phyloP scores from a whole-genome alignment of 2,329 filamentous ascomycete species.

The Colletotrichum tofieldiae region DNA sequence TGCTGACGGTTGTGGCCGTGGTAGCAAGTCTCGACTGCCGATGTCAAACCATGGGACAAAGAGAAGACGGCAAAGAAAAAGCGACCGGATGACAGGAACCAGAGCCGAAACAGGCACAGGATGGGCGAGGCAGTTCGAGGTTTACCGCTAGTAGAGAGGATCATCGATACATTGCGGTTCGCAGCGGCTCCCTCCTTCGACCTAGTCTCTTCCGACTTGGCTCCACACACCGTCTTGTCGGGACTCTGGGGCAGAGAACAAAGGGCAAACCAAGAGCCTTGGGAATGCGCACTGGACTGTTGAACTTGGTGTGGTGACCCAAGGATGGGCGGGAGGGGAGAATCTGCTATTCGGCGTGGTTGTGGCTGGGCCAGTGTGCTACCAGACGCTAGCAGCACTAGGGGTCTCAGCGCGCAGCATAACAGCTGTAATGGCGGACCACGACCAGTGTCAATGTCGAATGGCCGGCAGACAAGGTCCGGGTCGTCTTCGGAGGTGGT shows the following conservation, averaged over 20 bases:
- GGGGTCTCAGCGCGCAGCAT: conserved; percentile 24
- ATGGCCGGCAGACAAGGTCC: not conserved
- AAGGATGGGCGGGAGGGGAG: conserved; percentile 1
- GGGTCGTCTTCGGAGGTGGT: not conserved
- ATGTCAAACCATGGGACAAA: conserved; percentile 31
- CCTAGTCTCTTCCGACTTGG: not conserved
- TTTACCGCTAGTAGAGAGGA: not conserved
- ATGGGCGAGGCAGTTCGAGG: conserved; percentile 7
- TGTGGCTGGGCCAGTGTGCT: conserved; percentile 35
- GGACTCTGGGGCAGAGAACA: conserved; percentile 37
- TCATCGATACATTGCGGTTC: conserved; percentile 6
- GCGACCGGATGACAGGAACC: conserved; percentile 13
- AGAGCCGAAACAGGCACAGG: conserved; percentile 3
- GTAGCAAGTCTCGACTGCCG: conserved; percentile 12
- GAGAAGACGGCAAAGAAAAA: conserved; percentile 1
- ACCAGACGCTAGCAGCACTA: conserved; percentile 23
- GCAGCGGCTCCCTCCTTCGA: conserved; percentile 22
- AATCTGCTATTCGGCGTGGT: conserved; percentile 29
- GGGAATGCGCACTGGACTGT: conserved; percentile 2
- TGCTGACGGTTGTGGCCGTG: conserved; percentile 1
- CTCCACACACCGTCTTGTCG: conserved; percentile 9
- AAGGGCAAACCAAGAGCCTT: conserved; percentile 14
- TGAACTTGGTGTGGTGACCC: not conserved
- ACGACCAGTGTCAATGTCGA: not conserved
- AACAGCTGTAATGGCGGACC: not conserved